Evolutionary conservation across 176 grass and related monocot genomes (phyloP), one percentile per base, ranked within the genome.

Genomic region (Oryza meridionalis): DNA sequence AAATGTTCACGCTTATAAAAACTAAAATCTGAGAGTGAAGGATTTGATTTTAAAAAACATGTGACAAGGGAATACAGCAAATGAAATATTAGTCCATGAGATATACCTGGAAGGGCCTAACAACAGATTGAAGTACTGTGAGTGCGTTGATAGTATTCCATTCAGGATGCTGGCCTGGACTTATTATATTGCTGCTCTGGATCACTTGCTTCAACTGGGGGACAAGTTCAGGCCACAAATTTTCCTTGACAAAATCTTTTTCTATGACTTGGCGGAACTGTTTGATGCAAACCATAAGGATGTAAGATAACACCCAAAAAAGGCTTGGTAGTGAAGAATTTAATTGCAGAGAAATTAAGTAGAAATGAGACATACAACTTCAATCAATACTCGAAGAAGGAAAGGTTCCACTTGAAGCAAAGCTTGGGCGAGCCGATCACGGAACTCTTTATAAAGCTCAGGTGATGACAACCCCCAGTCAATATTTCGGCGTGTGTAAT

Each of bases 141-240:
- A 97, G 86, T 40, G 92, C 92, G 84, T 91, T 97, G 65, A 97
- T 71, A 15, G 92, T 97, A 67, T 88, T 94, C 92, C 94, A 97
- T 43, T 94, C 74, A 78, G 88, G 85, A 85, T 90, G 72, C 45
- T 69, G 75, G 71, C 76, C 72, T 70, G 81, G 88, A 90, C 59
- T 80, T 37, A 97, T 85, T 29, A 94, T 70, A 70, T 86, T 85
- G 84, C 90, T 97, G 42, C 77, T 86, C 55, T 97, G 88, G 38
- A 97, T 90, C 21, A 92, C 90, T 29, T 78, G 53, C 81, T 88
- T 94, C 78, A 97, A 70, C 65, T 94, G 88, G 40, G 92, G 92
- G 19, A 91, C 79, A 75, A 97, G 92, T 77, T 92, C 84, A 87
- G 94, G 94, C 94, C 94, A 97, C 72, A 80, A 84, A 62, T 94